A percentile compares a stretch with the other conserved stretches of the same genome.
phyloP scores from a whole-genome alignment of 108 stramenopile species.

The Epipyxis sp. region DNA sequence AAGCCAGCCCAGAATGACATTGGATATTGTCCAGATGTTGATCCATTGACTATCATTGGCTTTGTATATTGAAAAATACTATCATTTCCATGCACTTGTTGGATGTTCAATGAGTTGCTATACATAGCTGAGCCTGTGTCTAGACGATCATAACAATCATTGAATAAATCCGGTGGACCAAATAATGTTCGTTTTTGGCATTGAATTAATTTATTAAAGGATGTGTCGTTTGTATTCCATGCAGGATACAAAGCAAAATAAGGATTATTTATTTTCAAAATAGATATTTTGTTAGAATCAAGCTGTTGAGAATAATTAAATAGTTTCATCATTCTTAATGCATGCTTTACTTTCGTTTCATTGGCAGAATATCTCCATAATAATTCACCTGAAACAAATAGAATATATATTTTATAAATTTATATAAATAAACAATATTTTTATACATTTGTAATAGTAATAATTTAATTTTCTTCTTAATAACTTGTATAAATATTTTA shows the following conservation, averaged over 20 bases:
- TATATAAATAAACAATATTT: too few species aligned
- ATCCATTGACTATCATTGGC: neutral
- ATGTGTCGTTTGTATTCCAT: neutral
- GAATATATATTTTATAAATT: neutral
- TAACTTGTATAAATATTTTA: neutral
- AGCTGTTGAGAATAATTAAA: neutral
- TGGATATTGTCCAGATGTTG: neutral
- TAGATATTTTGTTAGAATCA: neutral
- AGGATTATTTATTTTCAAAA: neutral
- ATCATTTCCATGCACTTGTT: neutral
- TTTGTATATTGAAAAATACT: neutral
- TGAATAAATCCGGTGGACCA: neutral
- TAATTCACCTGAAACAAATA: neutral
- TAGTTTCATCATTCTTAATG: neutral
- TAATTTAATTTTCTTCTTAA: too few species aligned
- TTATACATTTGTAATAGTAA: too few species aligned
- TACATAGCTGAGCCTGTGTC: too few species aligned
- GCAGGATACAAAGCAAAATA: neutral
- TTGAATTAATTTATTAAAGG: neutral
- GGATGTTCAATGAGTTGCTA: too few species aligned
- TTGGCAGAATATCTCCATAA: neutral
- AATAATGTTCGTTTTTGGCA: neutral
- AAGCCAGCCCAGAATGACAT: neutral
- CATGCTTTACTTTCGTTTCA: neutral
- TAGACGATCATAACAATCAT: neutral